Base-by-base conservation (phyloP, 306 rosid genomes). In the Sesbania bispinosa region DNA sequence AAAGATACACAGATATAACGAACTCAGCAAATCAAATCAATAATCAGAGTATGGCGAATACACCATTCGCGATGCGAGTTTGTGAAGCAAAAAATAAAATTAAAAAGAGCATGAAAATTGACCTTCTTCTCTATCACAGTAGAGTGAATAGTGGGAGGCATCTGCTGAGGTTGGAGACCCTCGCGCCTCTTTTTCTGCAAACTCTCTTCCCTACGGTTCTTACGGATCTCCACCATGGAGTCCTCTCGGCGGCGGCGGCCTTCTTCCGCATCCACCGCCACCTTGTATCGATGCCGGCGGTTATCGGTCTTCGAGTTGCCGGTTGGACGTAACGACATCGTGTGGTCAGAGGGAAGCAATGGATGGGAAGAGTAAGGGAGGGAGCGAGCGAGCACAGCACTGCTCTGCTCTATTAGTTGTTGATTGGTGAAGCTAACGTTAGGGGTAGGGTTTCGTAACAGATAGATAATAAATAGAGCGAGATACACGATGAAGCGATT, bases 191-290 rank as follows among this genome's bases (percentile, higher is more conserved):
- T 92, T 92, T 95, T 95, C 80, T 75, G 84, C 68, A 95, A 83
- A 69, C 97, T 95, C 82, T 95, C 99, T 67, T 95, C 99, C 5
- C 99, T 76, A 1, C 96, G 93, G 54, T 74, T 91, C 93, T 89
- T 95, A 15, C 99, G 89, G 92, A 95, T 95, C 99, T 95, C 99
- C 6, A 95, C 97, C 96, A 95, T 86, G 38, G 89, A 86, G 78
- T 95, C 99, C 79, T 95, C 99, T 14, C 97, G 86, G 51, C 99
- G 85, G 38, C 99, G 76, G 42, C 97, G 93, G 32, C 99, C 99
- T 80, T 95, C 97, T 79, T 95, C 97, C 19, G 99, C 99, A 42
- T 95, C 99, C 33, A 95, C 97, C 23, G 97, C 97, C 60, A 95
- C 97, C 88, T 95, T 95, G 87, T 95, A 95, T 15, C 96, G 90